Conservation (phyloP, 2,329 filamentous ascomycete species). For the Scleromitrula shiraiana region DNA sequence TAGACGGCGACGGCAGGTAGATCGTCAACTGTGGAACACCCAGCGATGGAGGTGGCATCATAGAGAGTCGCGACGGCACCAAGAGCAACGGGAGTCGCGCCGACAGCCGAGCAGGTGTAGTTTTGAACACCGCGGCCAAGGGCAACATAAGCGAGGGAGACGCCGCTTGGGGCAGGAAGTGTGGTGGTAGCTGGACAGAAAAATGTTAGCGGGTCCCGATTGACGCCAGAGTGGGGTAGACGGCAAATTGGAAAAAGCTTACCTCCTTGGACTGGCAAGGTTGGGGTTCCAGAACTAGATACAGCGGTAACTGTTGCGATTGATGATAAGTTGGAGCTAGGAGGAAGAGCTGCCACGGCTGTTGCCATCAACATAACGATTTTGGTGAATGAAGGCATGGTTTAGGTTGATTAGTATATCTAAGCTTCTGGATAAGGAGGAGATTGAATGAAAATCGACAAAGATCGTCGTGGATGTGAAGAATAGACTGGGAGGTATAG, state of each 20-base stretch:
- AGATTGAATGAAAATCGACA: not conserved
- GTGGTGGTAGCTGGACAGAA: slow-evolving; percentile 15
- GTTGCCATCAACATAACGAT: not conserved
- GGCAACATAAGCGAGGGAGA: slow-evolving; percentile 25
- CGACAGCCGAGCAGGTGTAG: slow-evolving; percentile 25
- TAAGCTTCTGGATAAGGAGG: no score
- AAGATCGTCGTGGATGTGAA: no score
- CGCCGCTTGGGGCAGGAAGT: slow-evolving; percentile 20
- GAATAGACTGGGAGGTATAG: no score
- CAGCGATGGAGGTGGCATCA: slow-evolving; percentile 25
- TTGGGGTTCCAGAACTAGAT: not conserved
- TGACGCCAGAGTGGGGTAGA: not conserved
- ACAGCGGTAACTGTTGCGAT: not conserved
- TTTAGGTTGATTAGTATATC: not conserved
- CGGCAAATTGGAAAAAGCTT: not conserved
- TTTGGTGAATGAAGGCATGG: not conserved
- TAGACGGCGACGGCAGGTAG: slow-evolving; percentile 20
- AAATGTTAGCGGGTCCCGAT: not conserved
- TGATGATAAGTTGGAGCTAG: not conserved
- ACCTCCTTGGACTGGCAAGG: slow-evolving; percentile 4
- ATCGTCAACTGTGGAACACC: slow-evolving; percentile 10
- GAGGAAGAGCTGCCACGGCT: slow-evolving; percentile 1
- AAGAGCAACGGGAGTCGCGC: slow-evolving; percentile 15
- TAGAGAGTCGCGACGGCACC: slow-evolving; percentile 29
- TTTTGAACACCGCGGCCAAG: slow-evolving; percentile 29